Evolutionary conservation across 805 yeast species (phyloP), one percentile per base, ranked within the genome.

Genomic region (Candida krabiensis): DNA sequence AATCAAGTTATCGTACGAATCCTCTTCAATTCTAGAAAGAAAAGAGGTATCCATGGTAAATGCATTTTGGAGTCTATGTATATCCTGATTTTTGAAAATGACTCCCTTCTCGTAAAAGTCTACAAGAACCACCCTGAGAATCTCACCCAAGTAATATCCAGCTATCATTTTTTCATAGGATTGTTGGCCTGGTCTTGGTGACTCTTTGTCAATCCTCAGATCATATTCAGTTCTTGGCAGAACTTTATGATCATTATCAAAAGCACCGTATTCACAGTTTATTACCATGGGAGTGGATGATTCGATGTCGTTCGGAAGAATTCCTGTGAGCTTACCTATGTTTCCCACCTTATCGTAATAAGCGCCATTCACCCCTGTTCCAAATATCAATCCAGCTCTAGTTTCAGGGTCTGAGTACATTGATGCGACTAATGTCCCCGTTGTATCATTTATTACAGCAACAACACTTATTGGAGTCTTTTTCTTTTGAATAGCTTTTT

Each of bases 211-310:
- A 49, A 91, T 83, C 49, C 70, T 73, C 38, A 81, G 60, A 65
- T 91, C 99, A 64, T 80, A 91, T 63, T 82, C 83, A 50, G 95
- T 90, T 69, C 96, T 80, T 60, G 98, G 98, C 53, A 91, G 75
- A 24, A 82, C 77, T 8, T 52, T 42, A 57, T 84, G 95, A 66
- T 88, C 96, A 61, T 88, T 90, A 64, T 91, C 98, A 61, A 91
- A 91, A 5, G 97, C 91, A 58, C 99, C 98, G 70, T 91, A 91
- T 71, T 91, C 99, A 73, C 97, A 89, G 75, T 91, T 91, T 64
- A 91, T 91, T 38, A 96, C 96, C 95, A 91, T 90, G 47, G 83
- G 80, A 29, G 84, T 73, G 34, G 76, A 77, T 8, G 61, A 64
- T 26, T 19, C 59, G 51, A 88, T 75, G 58, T 87, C 96, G 15